phyloP scores from a whole-genome alignment of 2,329 filamentous ascomycete species.

The Fusarium clavum region DNA sequence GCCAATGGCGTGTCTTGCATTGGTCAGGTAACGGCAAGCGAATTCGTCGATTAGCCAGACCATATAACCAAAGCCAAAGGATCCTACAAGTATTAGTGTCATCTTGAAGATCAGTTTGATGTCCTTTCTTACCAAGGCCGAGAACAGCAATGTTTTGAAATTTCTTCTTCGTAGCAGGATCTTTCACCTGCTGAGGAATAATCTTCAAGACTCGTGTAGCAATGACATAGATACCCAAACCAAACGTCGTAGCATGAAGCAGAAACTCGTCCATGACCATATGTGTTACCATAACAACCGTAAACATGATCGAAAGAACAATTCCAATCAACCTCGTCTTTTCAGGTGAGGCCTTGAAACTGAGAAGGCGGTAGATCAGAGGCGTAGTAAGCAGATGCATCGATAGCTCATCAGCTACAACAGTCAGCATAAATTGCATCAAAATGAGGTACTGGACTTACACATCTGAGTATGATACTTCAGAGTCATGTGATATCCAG shows the following conservation, averaged over 20 bases:
- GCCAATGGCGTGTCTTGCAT: conserved; percentile 47
- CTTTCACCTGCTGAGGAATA: conserved; percentile 49
- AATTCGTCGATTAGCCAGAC: conserved; percentile 56
- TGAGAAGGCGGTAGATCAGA: conserved; percentile 55
- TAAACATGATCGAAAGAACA: conserved; percentile 42
- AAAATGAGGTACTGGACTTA: conserved; percentile 12
- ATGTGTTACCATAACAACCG: conserved; percentile 54
- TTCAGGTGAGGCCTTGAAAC: conserved; percentile 47
- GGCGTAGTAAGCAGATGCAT: conserved; percentile 58
- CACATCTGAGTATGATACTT: conserved; percentile 54
- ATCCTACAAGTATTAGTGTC: conserved; percentile 38
- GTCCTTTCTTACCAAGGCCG: conserved; percentile 28
- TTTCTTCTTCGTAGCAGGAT: conserved; percentile 38
- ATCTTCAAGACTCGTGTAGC: conserved; percentile 46
- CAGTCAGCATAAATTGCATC: not conserved
- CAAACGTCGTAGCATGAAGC: conserved; percentile 54
- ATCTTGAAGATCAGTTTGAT: fast-evolving
- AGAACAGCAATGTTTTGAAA: conserved; percentile 37
- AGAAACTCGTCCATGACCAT: conserved; percentile 58
- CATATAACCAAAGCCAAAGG: conserved; percentile 53
- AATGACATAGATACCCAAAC: conserved; percentile 51
- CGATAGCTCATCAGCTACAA: conserved; percentile 53
- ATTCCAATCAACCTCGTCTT: conserved; percentile 42
- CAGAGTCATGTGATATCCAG: conserved; percentile 51
- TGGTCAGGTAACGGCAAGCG: conserved; percentile 48